A percentile compares a stretch with the other conserved stretches of the same genome.
Conservation (phyloP, 148 eudicot genomes). For the Rhododendron simsii region DNA sequence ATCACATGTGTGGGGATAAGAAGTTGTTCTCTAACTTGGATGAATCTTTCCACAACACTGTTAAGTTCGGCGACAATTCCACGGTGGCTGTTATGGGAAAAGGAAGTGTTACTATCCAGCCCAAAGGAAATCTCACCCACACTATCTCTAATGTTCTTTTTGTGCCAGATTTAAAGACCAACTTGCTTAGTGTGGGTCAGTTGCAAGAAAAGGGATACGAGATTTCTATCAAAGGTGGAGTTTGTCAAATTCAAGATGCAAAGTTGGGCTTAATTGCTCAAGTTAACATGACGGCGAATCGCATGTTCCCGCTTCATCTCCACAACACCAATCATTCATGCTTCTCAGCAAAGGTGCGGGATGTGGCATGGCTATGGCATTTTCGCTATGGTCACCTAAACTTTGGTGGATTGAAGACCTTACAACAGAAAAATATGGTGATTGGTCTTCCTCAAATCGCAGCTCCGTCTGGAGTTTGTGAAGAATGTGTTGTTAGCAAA, state of each 20-base stretch:
- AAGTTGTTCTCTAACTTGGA: constrained; percentile 13
- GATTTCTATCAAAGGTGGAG: constrained; percentile 13
- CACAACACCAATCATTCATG: background rate
- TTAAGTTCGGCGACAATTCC: constrained; percentile 21
- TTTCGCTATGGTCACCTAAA: too few species aligned
- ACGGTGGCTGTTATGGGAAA: constrained; percentile 12
- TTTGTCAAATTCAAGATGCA: background rate
- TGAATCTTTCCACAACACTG: constrained; percentile 13
- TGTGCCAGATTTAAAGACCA: constrained; percentile 16
- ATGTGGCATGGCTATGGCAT: too few species aligned
- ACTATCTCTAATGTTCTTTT: constrained; percentile 23
- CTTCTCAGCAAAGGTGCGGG: too few species aligned
- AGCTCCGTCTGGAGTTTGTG: too few species aligned
- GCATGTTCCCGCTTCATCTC: constrained; percentile 12
- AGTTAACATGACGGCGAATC: constrained; percentile 2
- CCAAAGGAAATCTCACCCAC: background rate
- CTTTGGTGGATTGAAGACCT: too few species aligned
- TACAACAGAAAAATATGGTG: too few species aligned
- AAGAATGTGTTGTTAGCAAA: too few species aligned
- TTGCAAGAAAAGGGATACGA: constrained; percentile 16
- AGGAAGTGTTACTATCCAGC: constrained; percentile 5
- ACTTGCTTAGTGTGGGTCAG: constrained; percentile 17
- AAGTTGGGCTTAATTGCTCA: background rate
- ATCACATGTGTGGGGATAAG: constrained; percentile 2
- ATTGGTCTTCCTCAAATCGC: too few species aligned